Base-by-base conservation (phyloP, 306 rosid genomes). In the Astragalus glycyphyllos region DNA sequence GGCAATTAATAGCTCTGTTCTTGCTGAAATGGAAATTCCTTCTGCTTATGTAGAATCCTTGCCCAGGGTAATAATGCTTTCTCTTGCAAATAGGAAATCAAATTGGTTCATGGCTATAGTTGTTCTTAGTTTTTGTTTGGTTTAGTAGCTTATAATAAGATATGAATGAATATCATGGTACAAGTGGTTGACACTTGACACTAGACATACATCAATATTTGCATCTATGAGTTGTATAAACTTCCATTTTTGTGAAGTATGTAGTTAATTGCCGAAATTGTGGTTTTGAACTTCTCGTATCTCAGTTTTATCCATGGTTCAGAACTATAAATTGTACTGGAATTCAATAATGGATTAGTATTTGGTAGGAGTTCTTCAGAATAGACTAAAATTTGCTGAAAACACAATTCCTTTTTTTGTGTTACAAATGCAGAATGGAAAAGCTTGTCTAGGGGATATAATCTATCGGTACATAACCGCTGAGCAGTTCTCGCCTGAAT, bases 1-100 rank as follows among this genome's bases (percentile, higher is more conserved):
- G 89, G 91, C 98, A 1, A 93, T 93, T 49, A 93, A 93, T 72
- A 87, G 89, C 62, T 84, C 80, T 74, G 96, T 93, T 57, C 96
- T 93, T 47, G 82, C 88, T 46, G 98, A 93, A 84, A 93, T 93
- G 96, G 97, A 93, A 79, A 86, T 88, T 65, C 98, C 98, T 23
- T 73, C 50, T 3, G 85, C 87, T 1, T 90, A 87, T 76, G 8
- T 87, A 38, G 93, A 90, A 70, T 81, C 91, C 16, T 75, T 90
- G 77, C 97, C 98, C 2, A 90, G 86, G 96, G 98, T 93, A 84
- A 71, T 92, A 84, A 72, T 53, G 16, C 68, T 62, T 31, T 73
- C 7, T 49, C 6, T 11, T 41, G 20, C 48, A 20, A 64, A 12
- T 29, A 75, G 67, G 23, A 65, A 62, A 38, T 51, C 0, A 61